phyloP scores from a whole-genome alignment of 768 basidiomycete genomes.

The Termitomyces sp. region DNA sequence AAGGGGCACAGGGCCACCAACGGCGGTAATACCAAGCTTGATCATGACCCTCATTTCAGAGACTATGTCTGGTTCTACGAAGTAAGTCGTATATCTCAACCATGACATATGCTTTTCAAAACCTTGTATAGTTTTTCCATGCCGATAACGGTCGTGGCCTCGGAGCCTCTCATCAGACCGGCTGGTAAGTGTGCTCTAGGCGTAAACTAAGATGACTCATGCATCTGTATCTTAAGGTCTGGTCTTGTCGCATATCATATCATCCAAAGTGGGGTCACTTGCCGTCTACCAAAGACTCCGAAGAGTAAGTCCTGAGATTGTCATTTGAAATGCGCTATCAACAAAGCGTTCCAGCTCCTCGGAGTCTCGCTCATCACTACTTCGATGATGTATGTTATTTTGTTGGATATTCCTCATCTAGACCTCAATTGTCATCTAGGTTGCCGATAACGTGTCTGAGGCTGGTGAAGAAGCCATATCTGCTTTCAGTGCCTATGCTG shows the following conservation, averaged over 20 bases:
- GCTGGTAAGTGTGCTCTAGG: conserved; percentile 55
- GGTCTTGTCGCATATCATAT: conserved; percentile 90
- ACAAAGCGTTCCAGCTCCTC: conserved; percentile 53
- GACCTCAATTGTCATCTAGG: conserved; percentile 32
- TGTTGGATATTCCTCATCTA: background rate
- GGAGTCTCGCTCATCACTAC: conserved; percentile 84
- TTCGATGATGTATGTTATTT: conserved; percentile 79
- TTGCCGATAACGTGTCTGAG: conserved; percentile 68
- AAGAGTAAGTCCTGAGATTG: conserved; percentile 54
- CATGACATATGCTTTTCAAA: conserved; percentile 2
- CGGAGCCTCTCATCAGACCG: conserved; percentile 97
- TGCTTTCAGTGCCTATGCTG: conserved; percentile 44
- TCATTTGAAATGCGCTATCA: background rate
- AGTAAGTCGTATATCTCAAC: conserved; percentile 31
- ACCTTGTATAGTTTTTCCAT: conserved; percentile 74
- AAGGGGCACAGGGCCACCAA: conserved; percentile 87
- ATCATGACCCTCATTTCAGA: conserved; percentile 91
- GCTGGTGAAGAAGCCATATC: conserved; percentile 68
- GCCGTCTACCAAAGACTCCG: conserved; percentile 90
- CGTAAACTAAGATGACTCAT: background rate
- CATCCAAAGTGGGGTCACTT: conserved; percentile 82
- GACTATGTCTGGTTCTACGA: conserved; percentile 98
- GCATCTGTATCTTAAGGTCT: conserved; percentile 42
- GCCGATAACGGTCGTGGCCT: conserved; percentile 89
- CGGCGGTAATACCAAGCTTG: conserved; percentile 81